Evolutionary conservation across 352 stramenopile genomes (phyloP), one percentile per base, ranked within the genome.

Genomic region (Thalassiosira mediterranea): DNA sequence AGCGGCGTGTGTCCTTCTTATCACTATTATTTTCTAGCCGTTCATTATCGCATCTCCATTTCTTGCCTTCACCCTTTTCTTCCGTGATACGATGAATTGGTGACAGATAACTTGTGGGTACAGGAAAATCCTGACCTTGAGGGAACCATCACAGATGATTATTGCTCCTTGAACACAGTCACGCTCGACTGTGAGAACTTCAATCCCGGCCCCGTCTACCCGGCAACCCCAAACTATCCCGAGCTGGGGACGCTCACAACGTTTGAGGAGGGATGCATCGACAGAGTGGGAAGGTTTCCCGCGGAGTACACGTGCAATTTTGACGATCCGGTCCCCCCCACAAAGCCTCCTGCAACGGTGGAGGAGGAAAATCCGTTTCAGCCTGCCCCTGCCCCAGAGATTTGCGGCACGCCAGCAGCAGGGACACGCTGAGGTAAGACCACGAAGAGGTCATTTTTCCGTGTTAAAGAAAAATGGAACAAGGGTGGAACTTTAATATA

Each of bases 161-260:
- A 76, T 37, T 81, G 72, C 52, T 32, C 2, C 3, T 32, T 81
- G 34, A 59, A 42, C 52, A 68, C 23, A 40, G 71, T 81, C 28
- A 81, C 72, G 7, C 66, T 81, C 19, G 72, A 81, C 37, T 81
- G 72, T 51, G 72, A 48, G 28, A 81, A 81, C 31, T 81, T 76
- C 29, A 13, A 58, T 42, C 72, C 72, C 1, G 57, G 65, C 19
- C 72, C 72, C 29, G 42, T 51, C 0, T 81, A 76, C 34, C 31
- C 32, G 4, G n/a, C n/a, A n/a, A n/a, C n/a, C n/a, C n/a, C n/a
- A n/a, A n/a, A n/a, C n/a, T 44, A 15, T 10, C 34, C n/a, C 19
- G 44, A 19, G 19, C 37, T 61, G 34, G 34, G 21, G 34, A 72
- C n/a, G 23, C 38, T 32, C n/a, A 80, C 72, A 1, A 81, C 63